A percentile compares a stretch with the other conserved stretches of the same genome.
Conservation (phyloP, 345 rosid genomes). For the Eucalyptus cloeziana region DNA sequence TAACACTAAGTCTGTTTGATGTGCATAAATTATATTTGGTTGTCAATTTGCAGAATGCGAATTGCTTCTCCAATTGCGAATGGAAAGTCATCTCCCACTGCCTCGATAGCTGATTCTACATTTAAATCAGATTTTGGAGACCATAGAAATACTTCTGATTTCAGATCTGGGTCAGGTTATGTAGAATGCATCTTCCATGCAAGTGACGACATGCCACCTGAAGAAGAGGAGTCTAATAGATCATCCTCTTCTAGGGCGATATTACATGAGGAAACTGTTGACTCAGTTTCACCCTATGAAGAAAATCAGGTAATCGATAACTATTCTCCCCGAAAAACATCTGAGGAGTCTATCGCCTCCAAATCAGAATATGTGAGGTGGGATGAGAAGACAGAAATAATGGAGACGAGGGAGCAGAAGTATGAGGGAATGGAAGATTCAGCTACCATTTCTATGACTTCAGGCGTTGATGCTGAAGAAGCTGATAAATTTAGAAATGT, state of each 20-base stretch:
- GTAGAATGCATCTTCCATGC: conserved; percentile 31
- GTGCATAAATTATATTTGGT: background rate
- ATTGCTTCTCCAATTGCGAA: conserved; percentile 30
- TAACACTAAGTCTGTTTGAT: background rate
- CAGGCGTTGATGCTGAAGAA: background rate
- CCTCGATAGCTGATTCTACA: conserved; percentile 30
- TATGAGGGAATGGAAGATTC: conserved; percentile 15
- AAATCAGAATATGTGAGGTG: conserved; percentile 45
- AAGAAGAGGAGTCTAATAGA: conserved; percentile 30
- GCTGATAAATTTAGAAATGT: conserved; percentile 1
- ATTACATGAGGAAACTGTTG: conserved; percentile 20
- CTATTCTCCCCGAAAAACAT: conserved; percentile 15
- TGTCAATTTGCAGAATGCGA: conserved; percentile 42
- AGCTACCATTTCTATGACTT: background rate
- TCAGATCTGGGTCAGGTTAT: conserved; percentile 51
- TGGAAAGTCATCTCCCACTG: conserved; percentile 19
- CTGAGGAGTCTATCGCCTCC: conserved; percentile 18
- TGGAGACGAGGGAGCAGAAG: conserved; percentile 24
- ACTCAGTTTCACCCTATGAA: conserved; percentile 26
- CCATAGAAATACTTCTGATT: conserved; percentile 42
- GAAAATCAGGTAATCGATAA: conserved; percentile 15
- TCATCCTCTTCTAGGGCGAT: conserved; percentile 21
- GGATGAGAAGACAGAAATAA: conserved; percentile 81
- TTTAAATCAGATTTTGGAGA: conserved; percentile 39
- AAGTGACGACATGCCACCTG: conserved; percentile 30